Percentiles rank a stretch among this genome's conserved stretches.
Evolutionary conservation across 768 basidiomycete genomes (phyloP).

Genomic region (Heimioporus sp.): DNA sequence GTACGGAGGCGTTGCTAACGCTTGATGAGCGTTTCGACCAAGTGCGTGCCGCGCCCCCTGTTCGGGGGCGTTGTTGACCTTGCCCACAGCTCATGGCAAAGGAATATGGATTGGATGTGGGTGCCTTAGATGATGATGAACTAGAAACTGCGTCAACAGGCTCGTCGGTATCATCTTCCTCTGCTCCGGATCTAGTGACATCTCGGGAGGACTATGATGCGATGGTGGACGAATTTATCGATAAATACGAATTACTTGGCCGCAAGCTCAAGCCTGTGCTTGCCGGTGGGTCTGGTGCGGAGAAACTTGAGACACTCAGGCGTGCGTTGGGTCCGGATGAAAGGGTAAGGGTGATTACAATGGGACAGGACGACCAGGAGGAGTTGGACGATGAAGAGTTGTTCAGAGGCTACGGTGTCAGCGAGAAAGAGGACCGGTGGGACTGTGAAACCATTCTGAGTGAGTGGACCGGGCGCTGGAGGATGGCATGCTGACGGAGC

Average conservation of each 20-base stretch:
- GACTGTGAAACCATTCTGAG: slow-evolving; percentile 96
- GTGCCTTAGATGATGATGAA: slow-evolving; percentile 48
- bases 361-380: slow-evolving; percentile 45
- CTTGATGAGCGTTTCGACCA: slow-evolving; percentile 94
- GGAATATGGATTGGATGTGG: slow-evolving; percentile 68
- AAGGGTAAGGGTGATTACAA: slow-evolving; percentile 45
- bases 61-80: background rate
- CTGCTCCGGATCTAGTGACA: slow-evolving; percentile 72
- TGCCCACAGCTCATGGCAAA: slow-evolving; percentile 64
- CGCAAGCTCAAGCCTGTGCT: slow-evolving; percentile 81
- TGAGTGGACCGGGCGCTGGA: slow-evolving; percentile 38
- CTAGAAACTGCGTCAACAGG: slow-evolving; percentile 40
- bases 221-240: slow-evolving; percentile 92
- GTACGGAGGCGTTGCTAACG: slow-evolving; percentile 83
- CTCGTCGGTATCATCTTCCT: slow-evolving; percentile 46
- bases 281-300: slow-evolving; percentile 65
- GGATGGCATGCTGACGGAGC: slow-evolving; percentile 8
- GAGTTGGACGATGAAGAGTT: slow-evolving; percentile 45
- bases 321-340: slow-evolving; percentile 72
- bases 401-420: slow-evolving; percentile 35
- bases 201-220: slow-evolving; percentile 85
- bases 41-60: slow-evolving; percentile 40
- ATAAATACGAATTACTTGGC: slow-evolving; percentile 87
- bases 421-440: slow-evolving; percentile 76
- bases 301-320: slow-evolving; percentile 80